Evolutionary conservation across 1,139 yeast species (phyloP).

Genomic region (Magnusiomyces ingens): DNA sequence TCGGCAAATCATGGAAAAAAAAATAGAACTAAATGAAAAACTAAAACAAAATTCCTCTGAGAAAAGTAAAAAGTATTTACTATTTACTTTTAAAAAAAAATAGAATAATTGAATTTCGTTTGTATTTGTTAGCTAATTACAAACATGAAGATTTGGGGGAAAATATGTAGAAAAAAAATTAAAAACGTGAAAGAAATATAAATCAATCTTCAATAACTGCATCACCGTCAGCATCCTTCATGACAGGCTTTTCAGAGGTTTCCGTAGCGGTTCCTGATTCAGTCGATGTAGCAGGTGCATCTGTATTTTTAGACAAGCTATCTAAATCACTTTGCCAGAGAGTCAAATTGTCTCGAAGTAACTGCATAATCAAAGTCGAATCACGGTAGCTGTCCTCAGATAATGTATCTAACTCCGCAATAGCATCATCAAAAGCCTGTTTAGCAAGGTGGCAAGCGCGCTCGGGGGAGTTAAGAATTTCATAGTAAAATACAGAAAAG

Average conservation of each 20-base stretch:
- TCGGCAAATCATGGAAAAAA: conserved; percentile 10
- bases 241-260: conserved; percentile 23
- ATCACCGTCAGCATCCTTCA: conserved; percentile 21
- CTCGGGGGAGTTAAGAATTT: conserved; percentile 96
- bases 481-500: conserved; percentile 97
- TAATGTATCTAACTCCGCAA: conserved; percentile 95
- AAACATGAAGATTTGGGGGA: background rate
- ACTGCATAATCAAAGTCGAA: conserved; percentile 97
- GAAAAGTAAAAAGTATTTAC: conserved; percentile 9
- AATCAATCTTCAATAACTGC: conserved; percentile 8
- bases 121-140: background rate
- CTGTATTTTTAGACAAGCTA: conserved; percentile 48
- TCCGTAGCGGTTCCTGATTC: conserved; percentile 21
- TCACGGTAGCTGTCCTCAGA: conserved; percentile 98
- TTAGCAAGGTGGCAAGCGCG: conserved; percentile 99
- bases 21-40: conserved; percentile 10
- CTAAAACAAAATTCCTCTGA: background rate
- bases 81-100: conserved; percentile 12
- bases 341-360: conserved; percentile 96
- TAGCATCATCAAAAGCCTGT: conserved; percentile 99
- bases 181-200: background rate
- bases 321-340: conserved; percentile 97
- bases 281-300: conserved; percentile 43
- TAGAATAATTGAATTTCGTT: background rate
- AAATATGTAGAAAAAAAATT: background rate